These are phyloP conservation scores for Fusarium nodosum DNA, from an alignment of 2,329 filamentous ascomycete species.

Conservation along the genomic window DNA sequence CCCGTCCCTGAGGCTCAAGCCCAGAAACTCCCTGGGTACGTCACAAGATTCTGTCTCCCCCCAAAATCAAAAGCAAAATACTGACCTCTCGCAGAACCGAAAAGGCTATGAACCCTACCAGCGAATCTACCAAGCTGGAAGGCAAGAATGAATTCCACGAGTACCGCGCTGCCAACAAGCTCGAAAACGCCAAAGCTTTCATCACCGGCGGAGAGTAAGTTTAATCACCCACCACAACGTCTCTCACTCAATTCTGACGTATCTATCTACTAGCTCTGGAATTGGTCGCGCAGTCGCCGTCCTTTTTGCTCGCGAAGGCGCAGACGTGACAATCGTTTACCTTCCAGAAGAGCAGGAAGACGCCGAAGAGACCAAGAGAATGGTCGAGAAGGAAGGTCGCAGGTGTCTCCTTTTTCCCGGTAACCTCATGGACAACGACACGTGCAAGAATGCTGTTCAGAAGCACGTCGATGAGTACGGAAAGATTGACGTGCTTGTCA, in stretches of 20 bases:
- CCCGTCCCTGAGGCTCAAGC: constrained; percentile 53
- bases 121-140: constrained; percentile 58
- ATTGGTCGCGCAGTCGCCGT: constrained; percentile 69
- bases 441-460: constrained; percentile 65
- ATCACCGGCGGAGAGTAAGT: constrained; percentile 70
- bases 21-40: constrained; percentile 57
- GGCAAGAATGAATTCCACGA: constrained; percentile 56
- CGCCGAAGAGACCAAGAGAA: constrained; percentile 65
- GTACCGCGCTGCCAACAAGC: constrained; percentile 61
- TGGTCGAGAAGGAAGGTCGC: constrained; percentile 65
- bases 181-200: constrained; percentile 64
- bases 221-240: rapidly evolving
- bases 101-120: constrained; percentile 56
- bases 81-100: constrained; percentile 49
- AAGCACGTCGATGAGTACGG: constrained; percentile 65
- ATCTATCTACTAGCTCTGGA: constrained; percentile 59
- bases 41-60: too few species aligned
- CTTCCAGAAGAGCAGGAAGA: constrained; percentile 69
- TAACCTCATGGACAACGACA: constrained; percentile 64
- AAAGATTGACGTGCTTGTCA: constrained; percentile 66
- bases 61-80: rapidly evolving
- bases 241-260: rapidly evolving
- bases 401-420: constrained; percentile 63
- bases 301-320: constrained; percentile 69
- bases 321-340: constrained; percentile 68